Percentiles rank a stretch among this genome's conserved stretches.
Conservation (phyloP, 345 rosid genomes). For the Tarenaya hassleriana region DNA sequence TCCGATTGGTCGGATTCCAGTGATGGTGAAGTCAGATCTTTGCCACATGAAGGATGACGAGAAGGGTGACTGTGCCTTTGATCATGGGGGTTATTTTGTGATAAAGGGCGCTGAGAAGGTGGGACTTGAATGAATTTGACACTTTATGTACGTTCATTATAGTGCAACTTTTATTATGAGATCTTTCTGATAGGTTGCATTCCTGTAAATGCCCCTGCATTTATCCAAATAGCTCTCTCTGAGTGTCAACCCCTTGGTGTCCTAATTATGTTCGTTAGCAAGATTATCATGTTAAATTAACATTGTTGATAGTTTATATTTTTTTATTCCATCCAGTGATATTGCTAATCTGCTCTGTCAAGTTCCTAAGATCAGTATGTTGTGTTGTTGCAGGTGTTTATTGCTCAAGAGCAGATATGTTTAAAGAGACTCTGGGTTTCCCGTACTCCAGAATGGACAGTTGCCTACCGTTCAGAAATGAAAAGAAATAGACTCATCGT, state of each 20-base stretch:
- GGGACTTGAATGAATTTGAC: conserved; percentile 20
- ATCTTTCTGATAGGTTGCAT: conserved; percentile 4
- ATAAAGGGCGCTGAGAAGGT: conserved; percentile 96
- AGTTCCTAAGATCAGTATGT: conserved; percentile 15
- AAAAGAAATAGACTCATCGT: conserved; percentile 62
- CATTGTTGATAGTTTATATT: no score
- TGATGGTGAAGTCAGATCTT: conserved; percentile 77
- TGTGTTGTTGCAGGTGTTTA: conserved; percentile 50
- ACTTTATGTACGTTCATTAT: not conserved
- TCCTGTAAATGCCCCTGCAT: not conserved
- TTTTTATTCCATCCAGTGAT: no score
- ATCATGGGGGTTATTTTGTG: conserved; percentile 81
- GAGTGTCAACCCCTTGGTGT: conserved; percentile 4
- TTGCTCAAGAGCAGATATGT: conserved; percentile 86
- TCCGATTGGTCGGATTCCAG: conserved; percentile 69
- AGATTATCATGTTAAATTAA: no score
- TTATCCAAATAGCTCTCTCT: conserved; percentile 2
- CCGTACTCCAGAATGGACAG: conserved; percentile 53
- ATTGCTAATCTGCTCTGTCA: conserved; percentile 1
- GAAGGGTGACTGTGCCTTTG: conserved; percentile 75
- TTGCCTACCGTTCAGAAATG: conserved; percentile 54
- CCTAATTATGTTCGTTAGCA: not conserved
- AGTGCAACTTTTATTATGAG: conserved; percentile 10
- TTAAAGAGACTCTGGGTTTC: conserved; percentile 76
- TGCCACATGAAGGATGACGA: conserved; percentile 53